phyloP scores from a whole-genome alignment of 129 eudicot species.

The sunflower (Helianthus annuus) region HanXRQr2.0-SUNRISE NC_035441.2:120626271-120626770 shows the following conservation, averaged over 20 bases:
- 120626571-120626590: not conserved
- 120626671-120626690: not conserved
- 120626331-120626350: not conserved
- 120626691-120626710: not conserved
- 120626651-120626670: constrained; percentile 15
- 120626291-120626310: not conserved
- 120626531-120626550: not conserved
- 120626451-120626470: not conserved
- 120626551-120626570: too few relatives aligned
- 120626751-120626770: not conserved
- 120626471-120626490: constrained; percentile 11
- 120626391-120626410: not conserved
- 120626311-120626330: not conserved
- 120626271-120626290: constrained; percentile 7
- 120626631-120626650: not conserved
- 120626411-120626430: not conserved
- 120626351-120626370: not conserved
- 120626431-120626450: not conserved
- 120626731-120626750: constrained; percentile 10
- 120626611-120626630: not conserved
- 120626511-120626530: not conserved
- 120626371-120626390: constrained; percentile 5
- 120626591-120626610: constrained; percentile 23
- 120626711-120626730: not conserved
- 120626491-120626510: not conserved